Percentiles rank a stretch among this genome's conserved stretches.
Evolutionary conservation across 495 filamentous ascomycete genomes (phyloP).

Genomic region (Penicillium turbatum): DNA sequence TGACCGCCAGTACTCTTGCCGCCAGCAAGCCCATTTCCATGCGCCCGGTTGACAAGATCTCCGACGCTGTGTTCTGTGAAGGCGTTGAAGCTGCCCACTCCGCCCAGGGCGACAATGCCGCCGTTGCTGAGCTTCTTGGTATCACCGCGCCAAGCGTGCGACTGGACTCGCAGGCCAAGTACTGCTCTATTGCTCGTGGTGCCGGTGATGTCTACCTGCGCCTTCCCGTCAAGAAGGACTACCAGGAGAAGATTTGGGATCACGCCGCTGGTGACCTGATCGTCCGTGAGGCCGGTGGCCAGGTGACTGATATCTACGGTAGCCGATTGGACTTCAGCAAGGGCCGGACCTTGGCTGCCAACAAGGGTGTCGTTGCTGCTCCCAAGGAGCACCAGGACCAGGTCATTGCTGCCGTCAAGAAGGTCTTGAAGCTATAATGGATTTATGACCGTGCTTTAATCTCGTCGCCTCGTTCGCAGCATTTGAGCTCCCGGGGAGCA

Average conservation of each 20-base stretch:
- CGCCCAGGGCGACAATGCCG: constrained; percentile 76
- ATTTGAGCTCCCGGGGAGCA: constrained; percentile 13
- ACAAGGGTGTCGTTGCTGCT: constrained; percentile 92
- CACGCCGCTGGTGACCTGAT: constrained; percentile 96
- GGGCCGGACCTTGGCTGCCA: constrained; percentile 79
- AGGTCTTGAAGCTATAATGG: constrained; percentile 60
- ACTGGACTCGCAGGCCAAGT: constrained; percentile 98
- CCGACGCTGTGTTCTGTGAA: constrained; percentile 87
- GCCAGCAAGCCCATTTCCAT: constrained; percentile 66
- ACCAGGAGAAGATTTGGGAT: constrained; percentile 99
- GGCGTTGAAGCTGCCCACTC: constrained; percentile 90
- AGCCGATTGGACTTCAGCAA: constrained; percentile 76
- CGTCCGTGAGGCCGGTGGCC: constrained; percentile 87
- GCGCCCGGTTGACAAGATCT: constrained; percentile 67
- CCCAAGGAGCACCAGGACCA: constrained; percentile 65
- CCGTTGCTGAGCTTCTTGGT: constrained; percentile 76
- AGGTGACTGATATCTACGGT: constrained; percentile 82
- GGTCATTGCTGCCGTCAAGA: constrained; percentile 78
- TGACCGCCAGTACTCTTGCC: constrained; percentile 55
- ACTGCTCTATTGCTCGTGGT: constrained; percentile 90
- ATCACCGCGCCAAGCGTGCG: constrained; percentile 82
- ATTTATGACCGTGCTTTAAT: constrained; percentile 1
- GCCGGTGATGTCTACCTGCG: constrained; percentile 93
- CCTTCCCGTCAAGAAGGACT: constrained; percentile 74
- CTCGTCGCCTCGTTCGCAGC: constrained; percentile 2